A percentile compares a stretch with the other conserved stretches of the same genome.
These are phyloP conservation scores for Cercophora scortea DNA, from an alignment of 495 filamentous ascomycete genomes.

Conservation along the genomic window DNA sequence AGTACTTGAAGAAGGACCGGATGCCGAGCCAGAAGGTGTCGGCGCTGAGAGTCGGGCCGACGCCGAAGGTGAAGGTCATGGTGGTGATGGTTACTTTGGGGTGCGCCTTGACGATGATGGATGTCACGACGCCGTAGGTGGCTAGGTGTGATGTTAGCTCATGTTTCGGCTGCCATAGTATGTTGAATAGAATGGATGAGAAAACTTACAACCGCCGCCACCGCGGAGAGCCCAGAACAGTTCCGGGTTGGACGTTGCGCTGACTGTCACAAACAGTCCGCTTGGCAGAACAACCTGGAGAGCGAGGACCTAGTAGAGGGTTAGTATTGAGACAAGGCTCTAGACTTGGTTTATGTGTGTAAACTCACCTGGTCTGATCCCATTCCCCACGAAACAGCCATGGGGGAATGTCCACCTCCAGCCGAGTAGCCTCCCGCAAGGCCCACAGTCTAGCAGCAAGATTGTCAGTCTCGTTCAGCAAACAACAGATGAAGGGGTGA, in stretches of 20 bases:
- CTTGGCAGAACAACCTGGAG: slow-evolving; percentile 49
- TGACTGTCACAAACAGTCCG: slow-evolving; percentile 48
- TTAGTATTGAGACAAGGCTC: slow-evolving; percentile 1
- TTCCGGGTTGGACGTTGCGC: slow-evolving; percentile 39
- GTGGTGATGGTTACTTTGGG: slow-evolving; percentile 33
- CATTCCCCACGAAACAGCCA: slow-evolving; percentile 38
- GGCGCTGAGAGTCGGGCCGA: slow-evolving; percentile 23
- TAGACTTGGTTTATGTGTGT: neutral
- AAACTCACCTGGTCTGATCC: slow-evolving; percentile 36
- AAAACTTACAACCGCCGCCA: slow-evolving; percentile 40
- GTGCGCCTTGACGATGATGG: slow-evolving; percentile 37
- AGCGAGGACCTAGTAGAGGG: slow-evolving; percentile 36
- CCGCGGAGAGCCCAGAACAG: slow-evolving; percentile 60
- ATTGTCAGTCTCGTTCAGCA: neutral
- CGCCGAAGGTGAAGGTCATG: slow-evolving; percentile 25
- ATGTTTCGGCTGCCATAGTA: neutral
- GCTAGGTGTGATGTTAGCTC: slow-evolving; percentile 5
- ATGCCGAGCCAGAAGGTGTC: slow-evolving; percentile 44
- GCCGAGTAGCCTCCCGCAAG: slow-evolving; percentile 43
- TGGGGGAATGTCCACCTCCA: slow-evolving; percentile 44
- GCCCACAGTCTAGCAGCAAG: slow-evolving; percentile 34
- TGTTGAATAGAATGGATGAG: neutral
- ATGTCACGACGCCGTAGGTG: slow-evolving; percentile 53
- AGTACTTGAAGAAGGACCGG: slow-evolving; percentile 36
- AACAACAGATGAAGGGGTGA: neutral